Evolutionary conservation across 768 basidiomycete genomes (phyloP), one percentile per base, ranked within the genome.

Genomic region (Terana coerulea): DNA sequence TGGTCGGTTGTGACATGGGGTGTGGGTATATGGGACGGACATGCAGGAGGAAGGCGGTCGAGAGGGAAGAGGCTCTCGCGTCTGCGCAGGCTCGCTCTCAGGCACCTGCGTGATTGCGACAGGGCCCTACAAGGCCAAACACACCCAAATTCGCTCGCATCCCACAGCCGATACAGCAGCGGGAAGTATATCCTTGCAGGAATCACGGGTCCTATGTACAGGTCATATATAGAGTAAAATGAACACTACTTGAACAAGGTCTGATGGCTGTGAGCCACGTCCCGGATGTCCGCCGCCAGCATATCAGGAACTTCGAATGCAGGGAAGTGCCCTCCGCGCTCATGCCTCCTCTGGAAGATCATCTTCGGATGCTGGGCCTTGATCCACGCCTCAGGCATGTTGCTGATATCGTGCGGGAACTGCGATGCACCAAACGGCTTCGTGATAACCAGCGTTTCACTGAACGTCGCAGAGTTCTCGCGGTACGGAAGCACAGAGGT

Each of bases 401-500:
- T 50, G 35, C 4, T n/a, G 7, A 55, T 36, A 22, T 55, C 53
- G 44, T 50, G 33, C 31, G 40, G 30, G 41, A 44, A 55, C 10
- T 42, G 43, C 7, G 53, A 49, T 2, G 9, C 5, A 10, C 48
- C 53, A 33, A 36, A 37, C 17, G 53, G 53, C 30, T 49, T 55
- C 6, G 22, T 43, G 1, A 55, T 30, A 14, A 19, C 17, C 8
- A 42, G 35, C 14, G 24, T 30, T 39, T 52, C 10, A 12, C 9
- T 17, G 26, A 56, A 43, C 5, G 42, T 31, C 33, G 6, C 15
- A 2, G 34, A 44, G 33, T 60, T 62, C 31, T 62, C 47, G 17
- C 22, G 25, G 37, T 66, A 66, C 17, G 55, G 40, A 42, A 59
- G 53, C 2, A 47, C 49, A 22, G 64, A 55, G 3, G 61, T 60